Base-by-base conservation (phyloP, 371 early-diverging fungal genomes). In the Paraphysoderma sedebokerense region DNA sequence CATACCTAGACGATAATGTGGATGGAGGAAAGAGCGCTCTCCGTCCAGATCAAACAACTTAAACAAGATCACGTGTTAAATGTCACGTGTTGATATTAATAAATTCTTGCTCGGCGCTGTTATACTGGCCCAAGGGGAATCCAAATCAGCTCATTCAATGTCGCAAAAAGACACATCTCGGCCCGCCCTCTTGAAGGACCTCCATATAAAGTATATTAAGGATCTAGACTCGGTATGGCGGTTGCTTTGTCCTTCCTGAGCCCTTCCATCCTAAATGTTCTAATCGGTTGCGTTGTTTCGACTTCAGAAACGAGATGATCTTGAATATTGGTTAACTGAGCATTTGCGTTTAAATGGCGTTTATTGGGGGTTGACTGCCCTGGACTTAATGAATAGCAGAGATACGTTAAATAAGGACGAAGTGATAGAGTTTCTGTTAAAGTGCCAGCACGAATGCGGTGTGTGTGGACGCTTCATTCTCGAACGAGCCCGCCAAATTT, bases 251-350 rank as follows among this genome's bases (percentile, higher is more conserved):
- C n/a, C 27, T 9, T 4, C 28, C 17, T 27, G 31, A 20, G 6
- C n/a, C 17, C 3, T 11, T 3, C 33, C 7, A 7, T 5, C 24
- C 32, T 7, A 22, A 9, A 3, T 30, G 3, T 22, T 30, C 1
- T 11, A 7, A 13, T 13, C 17, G 29, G 5, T 38, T 38, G 12
- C 22, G 24, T 23, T 40, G 2, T 1, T 15, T 39, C 7, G n/a
- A 24, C 15, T 32, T 23, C 58, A 76, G 77, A 62, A 77, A 59
- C 77, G 84, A 48, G 82, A 89, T 44, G 78, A 76, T 38, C 68
- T 97, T 4, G 91, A 92, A 51, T 97, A 92, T 62, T 87, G 88
- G 89, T 56, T 87, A 39, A 77, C 87, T 0, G 92, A 87, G 51
- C 93, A 95, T 50, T 63, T 97, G 20, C 77, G 90, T 1, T 57